These are phyloP conservation scores for Rhizophagus prolifer DNA, from an alignment of 192 early-diverging fungal species.

Conservation along the genomic window DNA sequence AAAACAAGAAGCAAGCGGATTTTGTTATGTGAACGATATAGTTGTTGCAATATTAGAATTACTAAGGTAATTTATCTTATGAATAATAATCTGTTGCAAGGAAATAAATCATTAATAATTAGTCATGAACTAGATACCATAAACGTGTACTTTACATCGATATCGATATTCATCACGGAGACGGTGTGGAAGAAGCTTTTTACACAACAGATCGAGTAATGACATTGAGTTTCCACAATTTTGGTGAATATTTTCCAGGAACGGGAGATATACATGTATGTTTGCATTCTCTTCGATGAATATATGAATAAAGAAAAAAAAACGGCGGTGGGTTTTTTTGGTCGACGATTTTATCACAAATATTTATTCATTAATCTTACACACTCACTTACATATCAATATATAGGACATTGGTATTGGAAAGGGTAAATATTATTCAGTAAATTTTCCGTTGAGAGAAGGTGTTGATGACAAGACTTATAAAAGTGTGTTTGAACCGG, in stretches of 20 bases:
- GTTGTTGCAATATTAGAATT: conserved; percentile 92
- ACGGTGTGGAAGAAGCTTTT: conserved; percentile 99
- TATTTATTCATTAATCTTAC: conserved; percentile 15
- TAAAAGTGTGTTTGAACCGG: conserved; percentile 84
- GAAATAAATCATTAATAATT: conserved; percentile 9
- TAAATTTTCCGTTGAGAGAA: conserved; percentile 94
- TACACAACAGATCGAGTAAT: conserved; percentile 99
- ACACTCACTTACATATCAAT: neutral
- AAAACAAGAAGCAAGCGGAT: conserved; percentile 93
- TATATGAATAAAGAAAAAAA: neutral
- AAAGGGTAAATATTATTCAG: conserved; percentile 87
- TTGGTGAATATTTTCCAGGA: conserved; percentile 98
- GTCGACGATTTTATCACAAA: neutral
- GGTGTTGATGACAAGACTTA: conserved; percentile 94
- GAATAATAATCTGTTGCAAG: neutral
- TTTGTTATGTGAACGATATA: conserved; percentile 99
- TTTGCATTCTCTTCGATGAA: neutral
- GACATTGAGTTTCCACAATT: conserved; percentile 99
- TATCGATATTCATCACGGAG: conserved; percentile 98
- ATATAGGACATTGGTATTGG: conserved; percentile 86
- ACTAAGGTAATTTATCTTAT: conserved; percentile 51
- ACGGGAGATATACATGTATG: conserved; percentile 89
- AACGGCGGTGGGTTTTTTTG: conserved; percentile 15
- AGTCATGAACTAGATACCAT: conserved; percentile 54
- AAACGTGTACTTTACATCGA: conserved; percentile 96